A percentile compares a stretch with the other conserved stretches of the same genome.
phyloP scores from a whole-genome alignment of 2,329 filamentous ascomycete genomes.

The Alternaria sp. region DNA sequence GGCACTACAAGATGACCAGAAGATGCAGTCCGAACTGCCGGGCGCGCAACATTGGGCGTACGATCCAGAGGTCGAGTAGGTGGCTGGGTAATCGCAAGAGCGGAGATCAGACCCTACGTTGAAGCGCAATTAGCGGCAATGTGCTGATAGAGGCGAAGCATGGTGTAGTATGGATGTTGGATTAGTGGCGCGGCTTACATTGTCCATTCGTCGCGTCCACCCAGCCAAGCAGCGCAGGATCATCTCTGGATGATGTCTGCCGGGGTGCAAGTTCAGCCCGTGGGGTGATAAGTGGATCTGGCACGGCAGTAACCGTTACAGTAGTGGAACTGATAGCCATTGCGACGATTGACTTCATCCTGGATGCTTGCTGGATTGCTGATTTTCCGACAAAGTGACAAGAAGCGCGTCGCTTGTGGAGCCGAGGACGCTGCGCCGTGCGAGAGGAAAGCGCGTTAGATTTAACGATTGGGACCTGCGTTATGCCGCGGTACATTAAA shows the following conservation, averaged over 20 bases:
- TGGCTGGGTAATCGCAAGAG: constrained; percentile 36
- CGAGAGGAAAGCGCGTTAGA: neutral
- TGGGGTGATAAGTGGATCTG: constrained; percentile 25
- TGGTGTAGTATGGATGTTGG: too few relatives aligned
- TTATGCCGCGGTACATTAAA: neutral
- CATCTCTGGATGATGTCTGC: constrained; percentile 18
- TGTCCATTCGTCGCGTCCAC: constrained; percentile 25
- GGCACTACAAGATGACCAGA: constrained; percentile 34
- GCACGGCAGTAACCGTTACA: neutral
- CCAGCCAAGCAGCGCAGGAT: constrained; percentile 34
- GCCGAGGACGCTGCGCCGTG: neutral
- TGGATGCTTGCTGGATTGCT: neutral
- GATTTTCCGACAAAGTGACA: neutral
- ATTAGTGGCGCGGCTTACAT: constrained; percentile 20
- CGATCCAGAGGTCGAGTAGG: constrained; percentile 28
- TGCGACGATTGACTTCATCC: neutral
- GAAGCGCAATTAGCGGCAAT: too few relatives aligned
- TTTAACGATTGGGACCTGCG: neutral
- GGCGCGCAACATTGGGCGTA: constrained; percentile 35
- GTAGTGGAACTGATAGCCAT: neutral
- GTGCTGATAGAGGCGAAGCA: too few relatives aligned
- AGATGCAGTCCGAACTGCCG: constrained; percentile 22
- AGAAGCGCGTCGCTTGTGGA: neutral
- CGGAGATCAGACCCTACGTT: constrained; percentile 29
- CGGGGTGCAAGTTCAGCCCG: constrained; percentile 28